Conservation (phyloP, 371 early-diverging fungal genomes). For the Cokeromyces recurvatus region DNA sequence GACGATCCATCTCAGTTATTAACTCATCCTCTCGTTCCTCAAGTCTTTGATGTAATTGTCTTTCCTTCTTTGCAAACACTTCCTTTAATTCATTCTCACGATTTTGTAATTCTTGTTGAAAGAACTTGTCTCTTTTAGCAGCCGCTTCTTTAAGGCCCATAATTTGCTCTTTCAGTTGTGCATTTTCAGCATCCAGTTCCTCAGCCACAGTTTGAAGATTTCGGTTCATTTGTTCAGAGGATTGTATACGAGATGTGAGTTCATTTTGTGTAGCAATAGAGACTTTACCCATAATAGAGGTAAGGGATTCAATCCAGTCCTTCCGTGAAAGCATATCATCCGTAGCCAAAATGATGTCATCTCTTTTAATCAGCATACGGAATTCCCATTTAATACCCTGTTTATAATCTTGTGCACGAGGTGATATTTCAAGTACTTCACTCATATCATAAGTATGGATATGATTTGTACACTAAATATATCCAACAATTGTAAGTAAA, state of each 20-base stretch:
- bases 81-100: slow-evolving; percentile 28
- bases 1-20: slow-evolving; percentile 13
- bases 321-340: slow-evolving; percentile 40
- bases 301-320: slow-evolving; percentile 43
- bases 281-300: slow-evolving; percentile 50
- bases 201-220: slow-evolving; percentile 29
- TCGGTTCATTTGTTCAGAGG: slow-evolving; percentile 36
- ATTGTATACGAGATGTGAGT: slow-evolving; percentile 32
- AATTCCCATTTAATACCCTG: slow-evolving; percentile 46
- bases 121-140: slow-evolving; percentile 12
- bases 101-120: slow-evolving; percentile 13
- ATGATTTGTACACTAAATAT: slow-evolving; percentile 37
- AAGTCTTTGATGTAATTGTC: slow-evolving; percentile 3
- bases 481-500: too few relatives aligned
- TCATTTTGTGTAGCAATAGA: slow-evolving; percentile 45
- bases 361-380: slow-evolving; percentile 37
- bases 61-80: slow-evolving; percentile 22
- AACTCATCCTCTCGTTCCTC: slow-evolving; percentile 24
- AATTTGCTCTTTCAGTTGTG: slow-evolving; percentile 23
- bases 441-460: slow-evolving; percentile 51
- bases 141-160: slow-evolving; percentile 17
- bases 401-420: slow-evolving; percentile 39
- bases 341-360: slow-evolving; percentile 38
- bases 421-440: slow-evolving; percentile 44
- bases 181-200: slow-evolving; percentile 24